Base-by-base conservation (phyloP, 495 filamentous ascomycete species). In the Rhypophila decipiens region DNA sequence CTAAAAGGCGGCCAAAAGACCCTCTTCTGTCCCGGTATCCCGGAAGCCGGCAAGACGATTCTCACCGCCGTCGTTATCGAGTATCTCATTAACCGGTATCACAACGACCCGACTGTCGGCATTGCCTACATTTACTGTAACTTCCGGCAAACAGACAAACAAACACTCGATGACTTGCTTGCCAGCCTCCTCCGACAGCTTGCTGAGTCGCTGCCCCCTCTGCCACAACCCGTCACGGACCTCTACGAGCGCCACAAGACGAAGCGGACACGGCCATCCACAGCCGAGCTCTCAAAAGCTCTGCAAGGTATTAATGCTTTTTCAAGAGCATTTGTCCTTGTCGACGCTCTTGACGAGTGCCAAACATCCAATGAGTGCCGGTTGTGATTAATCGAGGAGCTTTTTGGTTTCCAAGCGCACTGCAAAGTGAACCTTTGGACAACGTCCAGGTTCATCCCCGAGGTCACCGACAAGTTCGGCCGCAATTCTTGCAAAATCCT, bases 281-380 rank as follows among this genome's bases (percentile, higher is more conserved):
- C 51, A 2, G 51, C 53, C 1, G 56, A 64, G 15, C 35, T 59
- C 15, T 56, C 46, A 4, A 46, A 20, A 0, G 34, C 54, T 15
- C 36, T 72, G 5, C 27, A 46, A 12, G 53, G 27, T 17, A 39
- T 65, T 13, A 18, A 57, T 24, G 20, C 5, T 20, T 60, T 57
- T 22, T 58, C 55, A 8, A 57, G 31, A 44, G 51, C 56, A 5
- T 74, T 72, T 44, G 59, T 76, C 35, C 18, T 77, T n/a, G 24
- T 74, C 13, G 70, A 75, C 46, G 76, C 70, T 5, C 55, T 78
- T 18, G 74, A 78, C 49, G 76, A 78, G 53, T 76, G 60, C 15
- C 47, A 44, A 24, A 49, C 27, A 13, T 39, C 20, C 8, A 42
- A 24, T 39, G 36, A 17, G 18, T 39, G 36, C 12, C 39, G 49